Evolutionary conservation across 2,329 filamentous ascomycete species (phyloP), one percentile per base, ranked within the genome.

Genomic region (Balansia obtecta): DNA sequence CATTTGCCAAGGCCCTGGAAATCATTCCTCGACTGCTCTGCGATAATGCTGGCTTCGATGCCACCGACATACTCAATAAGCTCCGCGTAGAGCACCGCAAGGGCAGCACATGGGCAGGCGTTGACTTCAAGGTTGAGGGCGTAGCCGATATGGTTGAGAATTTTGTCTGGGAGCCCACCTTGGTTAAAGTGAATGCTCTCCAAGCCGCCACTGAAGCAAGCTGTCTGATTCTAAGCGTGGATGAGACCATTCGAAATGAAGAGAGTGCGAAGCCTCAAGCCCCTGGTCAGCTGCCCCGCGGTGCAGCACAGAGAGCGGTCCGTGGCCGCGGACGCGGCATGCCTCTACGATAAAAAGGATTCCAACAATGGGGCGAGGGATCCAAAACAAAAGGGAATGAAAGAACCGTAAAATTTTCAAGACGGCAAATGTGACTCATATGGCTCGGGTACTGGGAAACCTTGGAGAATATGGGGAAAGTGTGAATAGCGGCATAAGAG

Each of bases 221-320:
- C 59, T 98, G 93, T 72, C 72, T 98, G 72, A 97, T 98, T 58
- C 72, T 98, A 61, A 86, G 88, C 60, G 93, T 98, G 51, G 93
- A 98, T 65, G 93, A 98, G 80, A 98, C 93, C 34, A 97, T 98
- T 71, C 89, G 83, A 71, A 98, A 98, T 70, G 88, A 98, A 74
- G 90, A 97, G 74, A 95, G 88, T 62, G 79, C 83, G 60, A 75
- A 82, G 67, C 86, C 90, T 22, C 87, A 95, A 68, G 88, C 82
- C 9, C 91, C 91, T 0, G 78, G 81, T 50, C 77, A 86, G 67
- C 78, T 90, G 57, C 86, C 86, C 4, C 83, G 84, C 1, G 86
- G 86, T 58, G 90, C 91, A 20, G 90, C 91, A 11, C 91, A 97
- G 74, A 77, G 91, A 62, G 91, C 89, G 41, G 71, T 97, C 57